phyloP scores from a whole-genome alignment of 768 basidiomycete species.

The Agaricus blazei region DNA sequence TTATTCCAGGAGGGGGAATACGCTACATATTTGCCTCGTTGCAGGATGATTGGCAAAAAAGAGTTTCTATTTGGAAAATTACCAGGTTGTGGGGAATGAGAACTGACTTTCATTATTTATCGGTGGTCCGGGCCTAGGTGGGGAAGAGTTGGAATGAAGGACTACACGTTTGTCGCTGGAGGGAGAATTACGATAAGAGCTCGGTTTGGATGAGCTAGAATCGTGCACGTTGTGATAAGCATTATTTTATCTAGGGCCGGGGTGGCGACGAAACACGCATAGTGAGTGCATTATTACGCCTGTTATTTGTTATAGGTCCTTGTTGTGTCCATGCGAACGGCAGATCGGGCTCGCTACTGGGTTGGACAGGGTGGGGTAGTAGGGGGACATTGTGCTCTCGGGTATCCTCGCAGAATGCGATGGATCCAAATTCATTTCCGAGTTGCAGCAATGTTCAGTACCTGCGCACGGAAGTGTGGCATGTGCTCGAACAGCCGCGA shows the following conservation, averaged over 20 bases:
- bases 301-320: not conserved
- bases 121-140: not conserved
- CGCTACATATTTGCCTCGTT: too few species aligned
- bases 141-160: not conserved
- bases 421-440: conserved; percentile 3
- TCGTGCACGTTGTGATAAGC: too few species aligned
- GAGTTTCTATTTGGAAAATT: too few species aligned
- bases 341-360: not conserved
- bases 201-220: too few species aligned
- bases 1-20: too few species aligned
- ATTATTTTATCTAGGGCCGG: too few species aligned
- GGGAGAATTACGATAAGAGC: too few species aligned
- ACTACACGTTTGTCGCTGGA: too few species aligned
- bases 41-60: too few species aligned
- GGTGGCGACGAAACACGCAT: not conserved
- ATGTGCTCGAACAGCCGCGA: too few species aligned
- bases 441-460: not conserved
- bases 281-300: not conserved
- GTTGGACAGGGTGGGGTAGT: too few species aligned
- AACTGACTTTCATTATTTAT: not conserved
- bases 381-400: not conserved
- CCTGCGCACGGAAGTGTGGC: too few species aligned
- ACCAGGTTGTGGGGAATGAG: not conserved
- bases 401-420: not conserved
- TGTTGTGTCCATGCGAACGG: not conserved